Conservation (phyloP, 2,329 filamentous ascomycete species). For the Zymoseptoria brevis region DNA sequence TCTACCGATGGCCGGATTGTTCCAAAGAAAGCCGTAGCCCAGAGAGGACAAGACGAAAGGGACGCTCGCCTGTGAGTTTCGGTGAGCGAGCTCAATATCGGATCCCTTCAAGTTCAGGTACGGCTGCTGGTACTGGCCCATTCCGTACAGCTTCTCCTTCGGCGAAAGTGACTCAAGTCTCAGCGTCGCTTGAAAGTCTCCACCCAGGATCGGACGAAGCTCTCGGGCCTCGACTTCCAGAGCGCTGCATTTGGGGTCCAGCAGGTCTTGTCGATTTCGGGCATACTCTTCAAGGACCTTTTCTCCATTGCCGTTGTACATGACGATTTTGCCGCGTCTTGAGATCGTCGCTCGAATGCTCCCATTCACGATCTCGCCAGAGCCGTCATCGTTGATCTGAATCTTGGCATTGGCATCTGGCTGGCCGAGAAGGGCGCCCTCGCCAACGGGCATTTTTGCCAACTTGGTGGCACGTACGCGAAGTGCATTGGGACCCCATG, state of each 20-base stretch:
- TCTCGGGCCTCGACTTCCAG: conserved; percentile 51
- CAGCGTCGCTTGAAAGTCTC: conserved; percentile 50
- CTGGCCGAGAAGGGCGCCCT: conserved; percentile 35
- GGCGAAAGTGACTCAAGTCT: conserved; percentile 48
- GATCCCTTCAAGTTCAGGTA: conserved; percentile 55
- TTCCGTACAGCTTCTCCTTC: conserved; percentile 57
- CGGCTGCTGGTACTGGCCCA: conserved; percentile 60
- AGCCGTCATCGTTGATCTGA: conserved; percentile 13
- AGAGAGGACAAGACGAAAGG: conserved; percentile 54
- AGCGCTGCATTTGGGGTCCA: conserved; percentile 52
- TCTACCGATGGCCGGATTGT: conserved; percentile 55
- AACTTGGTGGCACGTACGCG: conserved; percentile 42
- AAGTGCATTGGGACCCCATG: conserved; percentile 43
- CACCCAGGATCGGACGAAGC: conserved; percentile 46
- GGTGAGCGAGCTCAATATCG: conserved; percentile 57
- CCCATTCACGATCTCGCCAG: conserved; percentile 42
- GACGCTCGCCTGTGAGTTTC: conserved; percentile 59
- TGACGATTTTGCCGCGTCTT: conserved; percentile 43
- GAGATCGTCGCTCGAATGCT: conserved; percentile 42
- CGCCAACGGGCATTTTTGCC: conserved; percentile 29
- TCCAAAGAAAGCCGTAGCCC: conserved; percentile 60
- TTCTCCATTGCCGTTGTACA: conserved; percentile 35
- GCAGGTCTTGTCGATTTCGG: conserved; percentile 43
- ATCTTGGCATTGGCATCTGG: conserved; percentile 3
- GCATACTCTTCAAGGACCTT: conserved; percentile 48